These are phyloP conservation scores for Datura wrightii DNA, from an alignment of 257 asterid genomes.

Conservation along the genomic window DNA sequence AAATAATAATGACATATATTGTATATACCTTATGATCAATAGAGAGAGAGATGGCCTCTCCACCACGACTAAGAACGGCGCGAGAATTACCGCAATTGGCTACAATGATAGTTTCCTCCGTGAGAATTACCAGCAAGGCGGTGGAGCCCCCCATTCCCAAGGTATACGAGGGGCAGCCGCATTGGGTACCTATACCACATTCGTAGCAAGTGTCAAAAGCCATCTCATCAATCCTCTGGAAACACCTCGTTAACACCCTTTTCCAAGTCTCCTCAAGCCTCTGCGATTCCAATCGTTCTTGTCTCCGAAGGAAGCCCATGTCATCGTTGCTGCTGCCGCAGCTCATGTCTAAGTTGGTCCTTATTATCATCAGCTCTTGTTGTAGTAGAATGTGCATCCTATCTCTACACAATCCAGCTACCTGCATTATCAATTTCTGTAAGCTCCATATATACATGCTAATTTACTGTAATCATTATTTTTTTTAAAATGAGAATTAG, in stretches of 20 bases:
- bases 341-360: neutral
- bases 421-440: neutral
- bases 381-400: neutral
- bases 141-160: constrained; percentile 39
- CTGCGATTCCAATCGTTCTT: neutral
- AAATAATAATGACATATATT: no score
- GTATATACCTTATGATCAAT: constrained; percentile 38
- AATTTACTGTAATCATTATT: no score
- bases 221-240: constrained; percentile 22
- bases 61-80: constrained; percentile 38
- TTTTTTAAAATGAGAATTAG: no score
- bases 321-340: neutral
- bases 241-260: constrained; percentile 29
- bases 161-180: constrained; percentile 11
- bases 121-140: constrained; percentile 35
- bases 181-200: neutral
- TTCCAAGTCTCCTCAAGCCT: constrained; percentile 6
- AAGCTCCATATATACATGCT: no score
- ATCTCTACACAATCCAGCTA: neutral
- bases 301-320: neutral
- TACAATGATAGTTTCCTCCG: constrained; percentile 34
- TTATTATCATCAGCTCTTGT: neutral
- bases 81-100: constrained; percentile 47
- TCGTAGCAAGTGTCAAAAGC: neutral
- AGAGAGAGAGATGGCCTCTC: constrained; percentile 39